Conservation (phyloP, 1,284 basidiomycete species). For the Ustilago tritici region DNA sequence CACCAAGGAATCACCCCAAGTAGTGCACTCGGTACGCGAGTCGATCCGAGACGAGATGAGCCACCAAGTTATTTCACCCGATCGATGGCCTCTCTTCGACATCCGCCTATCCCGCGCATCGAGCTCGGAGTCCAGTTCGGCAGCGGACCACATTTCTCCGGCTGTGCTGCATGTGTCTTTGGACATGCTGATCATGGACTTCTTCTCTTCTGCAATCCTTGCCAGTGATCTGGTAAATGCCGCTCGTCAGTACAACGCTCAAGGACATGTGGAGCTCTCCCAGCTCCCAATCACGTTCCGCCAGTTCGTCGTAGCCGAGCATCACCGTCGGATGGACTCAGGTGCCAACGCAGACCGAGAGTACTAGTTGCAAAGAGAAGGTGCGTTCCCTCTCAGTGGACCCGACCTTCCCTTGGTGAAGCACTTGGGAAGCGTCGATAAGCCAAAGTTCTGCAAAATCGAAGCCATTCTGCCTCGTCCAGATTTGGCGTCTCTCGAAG, state of each 20-base stretch:
- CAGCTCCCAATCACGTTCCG: not conserved
- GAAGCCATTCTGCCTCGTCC: not conserved
- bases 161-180: not conserved
- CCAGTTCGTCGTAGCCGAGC: not conserved
- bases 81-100: conserved; percentile 1
- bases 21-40: not conserved
- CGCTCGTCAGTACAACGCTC: not conserved
- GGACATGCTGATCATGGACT: not conserved
- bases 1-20: not conserved
- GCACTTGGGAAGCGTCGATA: not conserved
- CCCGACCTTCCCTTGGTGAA: not conserved
- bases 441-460: not conserved
- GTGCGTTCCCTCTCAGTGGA: not conserved
- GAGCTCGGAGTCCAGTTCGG: not conserved
- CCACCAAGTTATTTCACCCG: not conserved
- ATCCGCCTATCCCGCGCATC: not conserved
- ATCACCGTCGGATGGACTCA: not conserved
- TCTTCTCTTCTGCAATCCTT: not conserved
- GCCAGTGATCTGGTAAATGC: not conserved
- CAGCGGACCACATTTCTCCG: not conserved
- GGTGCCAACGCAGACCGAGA: not conserved
- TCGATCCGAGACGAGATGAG: not conserved
- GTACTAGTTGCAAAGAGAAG: not conserved
- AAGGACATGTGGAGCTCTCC: not conserved
- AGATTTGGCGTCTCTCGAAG: not conserved